Evolutionary conservation across 2,329 filamentous ascomycete genomes (phyloP), one percentile per base, ranked within the genome.

Genomic region (Mycogone perniciosa): DNA sequence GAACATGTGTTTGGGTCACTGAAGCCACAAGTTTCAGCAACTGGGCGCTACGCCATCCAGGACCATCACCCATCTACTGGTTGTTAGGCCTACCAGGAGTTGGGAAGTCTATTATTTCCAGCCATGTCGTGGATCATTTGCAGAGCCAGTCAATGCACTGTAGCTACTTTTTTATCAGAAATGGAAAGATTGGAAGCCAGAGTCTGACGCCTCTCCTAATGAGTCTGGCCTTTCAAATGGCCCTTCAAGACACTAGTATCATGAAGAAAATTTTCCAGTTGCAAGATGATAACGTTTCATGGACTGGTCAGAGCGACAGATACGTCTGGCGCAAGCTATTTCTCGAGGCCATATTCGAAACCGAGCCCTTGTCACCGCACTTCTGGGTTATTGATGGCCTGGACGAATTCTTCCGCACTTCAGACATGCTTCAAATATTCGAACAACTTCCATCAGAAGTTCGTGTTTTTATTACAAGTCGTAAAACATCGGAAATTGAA

Each of bases 1-100:
- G 49, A 13, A 42, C 51, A 0, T 53, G 51, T 30, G 51, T 34
- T 3, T 53, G 51, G 51, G 13, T 53, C 20, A 50, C 48, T 3
- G 44, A 51, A 6, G 34, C 29, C 8, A 7, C 34, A 3, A 27
- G 7, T 7, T 53, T 53, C 9, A 6, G 7, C 5, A 34, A 33
- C 6, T 53, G 48, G 52, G 31, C 38, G 13, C 10, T 29, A 10
- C 5, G 4, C 11, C n/a, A 7, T 8, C 9, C 34, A 2, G 33
- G 20, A 6, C 31, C 50, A 7, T n/a, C 33, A n/a, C n/a, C 40
- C 27, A 31, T 45, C 27, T 44, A 37, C 6, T 54, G 48, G 29
- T 11, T 54, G 5, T 45, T 34, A 7, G 51, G 51, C 26, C 31
- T n/a, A 10, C 47, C 48, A 4, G 48, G 48, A 6, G 20, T 48